Conservation (phyloP, 257 asterid species). For the Solanum virginianum region DNA sequence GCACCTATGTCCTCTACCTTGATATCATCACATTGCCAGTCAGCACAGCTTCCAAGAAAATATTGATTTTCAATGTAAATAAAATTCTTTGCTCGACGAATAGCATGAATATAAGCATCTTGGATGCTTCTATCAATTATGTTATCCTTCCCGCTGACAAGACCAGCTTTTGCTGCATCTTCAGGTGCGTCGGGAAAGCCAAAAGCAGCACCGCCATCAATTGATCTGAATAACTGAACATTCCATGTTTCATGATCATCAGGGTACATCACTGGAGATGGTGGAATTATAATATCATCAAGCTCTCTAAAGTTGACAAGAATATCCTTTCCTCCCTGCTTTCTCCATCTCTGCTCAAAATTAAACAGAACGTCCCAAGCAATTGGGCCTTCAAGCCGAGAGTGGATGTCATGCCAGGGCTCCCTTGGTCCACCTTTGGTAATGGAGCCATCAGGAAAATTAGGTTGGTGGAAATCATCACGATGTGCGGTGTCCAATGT, state of each 20-base stretch:
- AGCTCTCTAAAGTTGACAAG: constrained; percentile 55
- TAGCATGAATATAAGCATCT: constrained; percentile 81
- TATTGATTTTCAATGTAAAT: constrained; percentile 81
- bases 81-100: constrained; percentile 67
- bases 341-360: constrained; percentile 86
- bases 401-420: constrained; percentile 92
- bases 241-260: constrained; percentile 75
- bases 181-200: constrained; percentile 84
- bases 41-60: constrained; percentile 64
- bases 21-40: constrained; percentile 49
- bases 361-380: constrained; percentile 93
- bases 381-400: constrained; percentile 69
- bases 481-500: constrained; percentile 77
- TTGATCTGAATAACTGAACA: constrained; percentile 64
- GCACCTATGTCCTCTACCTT: constrained; percentile 67
- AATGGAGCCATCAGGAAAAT: constrained; percentile 45
- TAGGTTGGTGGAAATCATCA: constrained; percentile 83
- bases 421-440: constrained; percentile 78
- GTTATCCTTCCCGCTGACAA: constrained; percentile 81
- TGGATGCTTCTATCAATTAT: constrained; percentile 78
- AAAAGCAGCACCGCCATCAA: constrained; percentile 82
- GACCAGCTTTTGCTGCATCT: constrained; percentile 74
- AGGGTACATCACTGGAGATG: constrained; percentile 63
- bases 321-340: constrained; percentile 72
- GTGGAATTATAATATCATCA: constrained; percentile 44